Evolutionary conservation across 202 grass and related monocot genomes (phyloP).

Genomic region (Elaeis oleifera): DNA sequence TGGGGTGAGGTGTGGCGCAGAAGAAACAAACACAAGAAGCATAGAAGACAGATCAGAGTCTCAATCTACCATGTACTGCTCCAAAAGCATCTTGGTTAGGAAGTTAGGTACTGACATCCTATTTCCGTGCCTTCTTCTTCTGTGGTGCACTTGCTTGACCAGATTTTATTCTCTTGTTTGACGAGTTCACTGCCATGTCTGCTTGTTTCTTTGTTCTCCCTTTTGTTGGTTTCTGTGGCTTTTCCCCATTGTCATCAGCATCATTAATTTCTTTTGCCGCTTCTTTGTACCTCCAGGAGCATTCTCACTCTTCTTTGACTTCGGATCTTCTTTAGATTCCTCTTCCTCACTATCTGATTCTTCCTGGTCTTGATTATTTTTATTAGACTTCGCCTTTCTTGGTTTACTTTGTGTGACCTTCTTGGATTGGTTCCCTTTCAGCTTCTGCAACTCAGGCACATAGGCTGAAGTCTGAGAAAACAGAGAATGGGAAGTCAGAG

Average conservation of each 20-base stretch:
- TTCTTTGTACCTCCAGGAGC: constrained; percentile 12
- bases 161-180: constrained; percentile 22
- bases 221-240: neutral
- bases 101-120: too few relatives aligned
- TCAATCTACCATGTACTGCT: too few relatives aligned
- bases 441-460: constrained; percentile 69
- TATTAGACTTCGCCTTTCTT: constrained; percentile 18
- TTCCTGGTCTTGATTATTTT: constrained; percentile 22
- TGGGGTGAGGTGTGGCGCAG: too few relatives aligned
- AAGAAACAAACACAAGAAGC: too few relatives aligned
- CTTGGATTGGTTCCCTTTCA: constrained; percentile 33
- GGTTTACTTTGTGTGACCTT: constrained; percentile 22
- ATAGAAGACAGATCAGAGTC: too few relatives aligned
- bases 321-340: constrained; percentile 1
- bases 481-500: neutral
- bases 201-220: neutral
- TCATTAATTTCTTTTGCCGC: neutral
- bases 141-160: neutral
- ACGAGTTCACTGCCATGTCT: constrained; percentile 17
- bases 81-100: too few relatives aligned
- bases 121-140: too few relatives aligned
- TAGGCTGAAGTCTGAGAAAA: constrained; percentile 64
- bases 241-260: constrained; percentile 8
- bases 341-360: constrained; percentile 15
- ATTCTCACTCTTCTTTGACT: constrained; percentile 9